Evolutionary conservation across 768 basidiomycete species (phyloP), one percentile per base, ranked within the genome.

Genomic region (Mycena rebaudengoi): DNA sequence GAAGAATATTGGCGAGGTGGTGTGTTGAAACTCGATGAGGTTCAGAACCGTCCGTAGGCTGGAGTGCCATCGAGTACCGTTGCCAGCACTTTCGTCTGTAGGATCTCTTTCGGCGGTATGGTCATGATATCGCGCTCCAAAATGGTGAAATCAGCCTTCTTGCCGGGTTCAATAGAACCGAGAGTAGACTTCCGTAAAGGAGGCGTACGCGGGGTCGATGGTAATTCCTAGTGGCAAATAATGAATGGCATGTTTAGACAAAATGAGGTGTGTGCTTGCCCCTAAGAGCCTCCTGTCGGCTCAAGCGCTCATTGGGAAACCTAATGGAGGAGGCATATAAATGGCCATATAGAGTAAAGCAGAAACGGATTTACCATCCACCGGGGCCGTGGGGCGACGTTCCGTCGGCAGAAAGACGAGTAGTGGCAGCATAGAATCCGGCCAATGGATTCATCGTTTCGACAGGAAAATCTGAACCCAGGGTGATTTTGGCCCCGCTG

Each of bases 381-480:
- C 78, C 86, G 7, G 87, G 80, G 3, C 96, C 95, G 68, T 94
- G 90, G 8, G 95, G 96, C 30, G 94, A 95, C 45, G 77, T 74
- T 20, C 94, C 95, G 29, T 84, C 80, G 7, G 84, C 80, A 26
- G 89, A 87, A 46, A 92, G 76, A 35, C 96, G 85, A 3, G 93
- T 88, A 25, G 95, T 83, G 1, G 95, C 94, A n/a, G 96, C 93
- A 73, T 94, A 93, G 74, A 97, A 95, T 3, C 91, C 90, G 57
- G 85, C 79, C 37, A 98, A 81, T 13, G 96, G 96, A 71, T 95
- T 93, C 75, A 95, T 83, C 35, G 85, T 83, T 71, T 96, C 96
- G 30, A 98, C 94, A 1, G 96, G 96, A 66, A 92, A 93, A 77
- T 97, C 95, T 4, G 93, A 94, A 14, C 96, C 95, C 23, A 97